Percentiles rank a stretch among this genome's conserved stretches.
phyloP scores from a whole-genome alignment of 1,284 basidiomycete species.

The Microbotryomycetes sp. region DNA sequence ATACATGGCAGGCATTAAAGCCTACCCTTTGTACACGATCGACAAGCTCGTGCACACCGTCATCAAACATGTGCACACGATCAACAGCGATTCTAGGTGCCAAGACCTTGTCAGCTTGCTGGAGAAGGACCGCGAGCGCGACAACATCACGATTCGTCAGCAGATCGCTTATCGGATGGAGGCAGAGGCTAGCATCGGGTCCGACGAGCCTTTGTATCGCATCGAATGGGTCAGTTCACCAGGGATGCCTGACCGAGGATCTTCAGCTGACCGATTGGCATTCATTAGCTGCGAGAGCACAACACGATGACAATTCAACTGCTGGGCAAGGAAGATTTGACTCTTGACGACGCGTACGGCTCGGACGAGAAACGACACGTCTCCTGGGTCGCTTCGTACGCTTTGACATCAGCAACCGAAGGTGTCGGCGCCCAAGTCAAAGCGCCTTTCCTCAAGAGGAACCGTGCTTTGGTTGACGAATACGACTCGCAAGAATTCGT shows the following conservation, averaged over 20 bases:
- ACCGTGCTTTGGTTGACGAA: constrained; percentile 17
- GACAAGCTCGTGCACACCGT: constrained; percentile 35
- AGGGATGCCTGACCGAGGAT: neutral
- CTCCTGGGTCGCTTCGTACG: constrained; percentile 81
- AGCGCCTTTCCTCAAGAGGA: constrained; percentile 60
- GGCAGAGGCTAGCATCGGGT: constrained; percentile 73
- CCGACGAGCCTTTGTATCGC: constrained; percentile 86
- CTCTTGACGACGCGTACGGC: constrained; percentile 76
- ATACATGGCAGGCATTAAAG: constrained; percentile 95
- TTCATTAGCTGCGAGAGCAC: constrained; percentile 57
- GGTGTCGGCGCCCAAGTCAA: constrained; percentile 51
- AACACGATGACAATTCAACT: constrained; percentile 76
- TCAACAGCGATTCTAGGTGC: constrained; percentile 71
- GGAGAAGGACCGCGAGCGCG: constrained; percentile 60
- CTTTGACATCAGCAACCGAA: constrained; percentile 53
- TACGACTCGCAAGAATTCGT: constrained; percentile 26
- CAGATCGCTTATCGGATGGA: constrained; percentile 76
- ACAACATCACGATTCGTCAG: constrained; percentile 65
- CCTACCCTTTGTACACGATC: constrained; percentile 50
- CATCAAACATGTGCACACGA: constrained; percentile 51
- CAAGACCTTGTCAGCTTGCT: constrained; percentile 76
- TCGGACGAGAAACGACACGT: constrained; percentile 51
- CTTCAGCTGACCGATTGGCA: neutral
- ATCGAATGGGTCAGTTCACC: constrained; percentile 72
- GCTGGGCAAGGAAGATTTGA: constrained; percentile 81